phyloP scores from a whole-genome alignment of 2,329 filamentous ascomycete species.

The Penicillium sp. region DNA sequence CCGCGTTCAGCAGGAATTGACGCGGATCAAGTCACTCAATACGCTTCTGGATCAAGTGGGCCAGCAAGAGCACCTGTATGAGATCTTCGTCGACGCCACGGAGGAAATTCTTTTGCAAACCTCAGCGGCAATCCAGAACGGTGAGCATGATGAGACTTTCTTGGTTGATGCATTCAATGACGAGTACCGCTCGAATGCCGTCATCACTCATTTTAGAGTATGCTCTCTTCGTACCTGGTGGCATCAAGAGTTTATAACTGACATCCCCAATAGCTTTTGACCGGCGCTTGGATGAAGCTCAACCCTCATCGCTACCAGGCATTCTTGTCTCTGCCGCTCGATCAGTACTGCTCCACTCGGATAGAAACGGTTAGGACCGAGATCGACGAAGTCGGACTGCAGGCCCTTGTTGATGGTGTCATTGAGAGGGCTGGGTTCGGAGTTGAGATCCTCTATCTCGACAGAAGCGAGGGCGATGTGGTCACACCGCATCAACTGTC shows the following conservation, averaged over 20 bases:
- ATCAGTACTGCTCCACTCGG: slow-evolving; percentile 65
- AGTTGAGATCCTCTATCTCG: slow-evolving; percentile 86
- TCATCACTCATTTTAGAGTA: slow-evolving; percentile 79
- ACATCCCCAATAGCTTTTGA: slow-evolving; percentile 61
- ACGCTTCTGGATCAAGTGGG: slow-evolving; percentile 67
- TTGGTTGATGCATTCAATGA: slow-evolving; percentile 74
- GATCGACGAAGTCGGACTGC: slow-evolving; percentile 86
- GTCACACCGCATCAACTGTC: slow-evolving; percentile 57
- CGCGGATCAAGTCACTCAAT: slow-evolving; percentile 68
- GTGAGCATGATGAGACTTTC: slow-evolving; percentile 57
- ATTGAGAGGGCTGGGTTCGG: slow-evolving; percentile 75
- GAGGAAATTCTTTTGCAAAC: slow-evolving; percentile 65
- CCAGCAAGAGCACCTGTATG: slow-evolving; percentile 66
- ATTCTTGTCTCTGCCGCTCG: slow-evolving; percentile 65
- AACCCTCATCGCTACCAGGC: slow-evolving; percentile 66
- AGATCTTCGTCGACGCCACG: slow-evolving; percentile 79
- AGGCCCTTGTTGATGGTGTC: slow-evolving; percentile 71
- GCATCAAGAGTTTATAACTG: slow-evolving; percentile 4
- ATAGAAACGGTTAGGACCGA: slow-evolving; percentile 76
- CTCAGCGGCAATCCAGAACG: slow-evolving; percentile 53
- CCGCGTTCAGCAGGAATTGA: slow-evolving; percentile 67
- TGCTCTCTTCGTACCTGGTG: slow-evolving; percentile 13
- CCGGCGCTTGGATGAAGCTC: slow-evolving; percentile 78
- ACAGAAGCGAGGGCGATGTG: slow-evolving; percentile 73
- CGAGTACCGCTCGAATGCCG: slow-evolving; percentile 61